Evolutionary conservation across 108 stramenopile species (phyloP).

Genomic region (Cyclostephanos tholiformis): DNA sequence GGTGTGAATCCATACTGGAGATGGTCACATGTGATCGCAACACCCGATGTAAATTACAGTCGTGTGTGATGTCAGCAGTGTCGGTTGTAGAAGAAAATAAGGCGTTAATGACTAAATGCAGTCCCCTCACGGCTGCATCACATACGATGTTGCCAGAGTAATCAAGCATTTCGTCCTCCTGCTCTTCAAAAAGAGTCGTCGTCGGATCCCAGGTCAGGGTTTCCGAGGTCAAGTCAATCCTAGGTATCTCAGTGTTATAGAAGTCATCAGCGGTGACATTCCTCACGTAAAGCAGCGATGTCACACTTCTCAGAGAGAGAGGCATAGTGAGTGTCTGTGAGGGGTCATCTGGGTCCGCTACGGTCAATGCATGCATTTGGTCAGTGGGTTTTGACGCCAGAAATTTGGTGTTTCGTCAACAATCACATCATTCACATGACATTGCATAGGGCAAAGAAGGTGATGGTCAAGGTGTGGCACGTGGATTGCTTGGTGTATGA

Average conservation of each 20-base stretch:
- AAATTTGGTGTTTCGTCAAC: conserved; percentile 25
- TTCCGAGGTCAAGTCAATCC: conserved; percentile 19
- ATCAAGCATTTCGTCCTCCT: conserved; percentile 13
- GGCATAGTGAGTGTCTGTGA: background rate
- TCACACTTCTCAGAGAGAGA: background rate
- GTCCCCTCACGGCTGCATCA: conserved; percentile 4
- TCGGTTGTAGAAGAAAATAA: background rate
- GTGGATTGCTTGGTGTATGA: conserved; percentile 20
- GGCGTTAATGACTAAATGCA: background rate
- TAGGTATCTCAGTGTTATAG: background rate
- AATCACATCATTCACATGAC: conserved; percentile 18
- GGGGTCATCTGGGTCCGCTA: background rate
- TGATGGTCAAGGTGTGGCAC: conserved; percentile 22
- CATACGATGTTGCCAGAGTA: background rate
- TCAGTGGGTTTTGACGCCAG: conserved; percentile 5
- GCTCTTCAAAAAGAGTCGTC: conserved; percentile 1
- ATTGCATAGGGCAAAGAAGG: conserved; percentile 38
- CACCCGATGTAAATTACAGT: background rate
- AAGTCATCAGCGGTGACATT: background rate
- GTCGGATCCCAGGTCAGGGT: conserved; percentile 16
- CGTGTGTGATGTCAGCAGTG: conserved; percentile 2
- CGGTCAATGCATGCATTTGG: conserved; percentile 12
- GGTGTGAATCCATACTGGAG: background rate
- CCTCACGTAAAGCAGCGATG: conserved; percentile 5
- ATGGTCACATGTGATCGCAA: background rate